Percentiles rank a stretch among this genome's conserved stretches.
Evolutionary conservation across 768 basidiomycete species (phyloP).

Genomic region (Suillus subaureus): DNA sequence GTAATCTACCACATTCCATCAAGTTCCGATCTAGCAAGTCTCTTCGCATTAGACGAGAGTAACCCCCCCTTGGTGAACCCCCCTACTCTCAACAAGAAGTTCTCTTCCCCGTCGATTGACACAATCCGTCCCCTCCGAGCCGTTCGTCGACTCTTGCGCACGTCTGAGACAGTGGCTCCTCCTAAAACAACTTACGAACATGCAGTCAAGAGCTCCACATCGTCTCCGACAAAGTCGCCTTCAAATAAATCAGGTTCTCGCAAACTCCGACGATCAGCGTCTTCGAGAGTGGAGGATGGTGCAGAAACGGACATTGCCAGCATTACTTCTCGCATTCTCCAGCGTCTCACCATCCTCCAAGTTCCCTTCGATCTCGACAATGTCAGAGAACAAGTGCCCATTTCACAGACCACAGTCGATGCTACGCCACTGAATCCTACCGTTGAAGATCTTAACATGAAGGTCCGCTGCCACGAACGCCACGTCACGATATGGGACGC

Average conservation of each 20-base stretch:
- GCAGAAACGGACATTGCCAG: background rate
- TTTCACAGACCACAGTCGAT: background rate
- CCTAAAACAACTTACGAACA: background rate
- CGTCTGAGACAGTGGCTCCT: background rate
- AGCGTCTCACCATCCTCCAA: background rate
- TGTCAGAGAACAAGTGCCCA: background rate
- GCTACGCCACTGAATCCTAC: background rate
- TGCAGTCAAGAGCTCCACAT: background rate
- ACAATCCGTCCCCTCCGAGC: background rate
- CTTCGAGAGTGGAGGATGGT: background rate
- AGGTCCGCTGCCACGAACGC: constrained; percentile 12
- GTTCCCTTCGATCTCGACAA: background rate
- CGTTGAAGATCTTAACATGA: constrained; percentile 18
- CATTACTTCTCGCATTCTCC: background rate
- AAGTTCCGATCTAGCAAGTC: background rate
- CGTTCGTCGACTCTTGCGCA: background rate
- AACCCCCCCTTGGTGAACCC: background rate
- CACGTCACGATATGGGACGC: constrained; percentile 31
- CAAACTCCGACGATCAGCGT: background rate
- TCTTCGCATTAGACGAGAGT: background rate
- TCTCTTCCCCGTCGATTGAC: background rate
- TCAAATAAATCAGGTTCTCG: background rate
- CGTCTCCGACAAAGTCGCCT: background rate
- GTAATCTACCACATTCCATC: background rate
- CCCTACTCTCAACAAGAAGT: background rate